Evolutionary conservation across 306 rosid genomes (phyloP), one percentile per base, ranked within the genome.

Genomic region (Rubus parviflorus): DNA sequence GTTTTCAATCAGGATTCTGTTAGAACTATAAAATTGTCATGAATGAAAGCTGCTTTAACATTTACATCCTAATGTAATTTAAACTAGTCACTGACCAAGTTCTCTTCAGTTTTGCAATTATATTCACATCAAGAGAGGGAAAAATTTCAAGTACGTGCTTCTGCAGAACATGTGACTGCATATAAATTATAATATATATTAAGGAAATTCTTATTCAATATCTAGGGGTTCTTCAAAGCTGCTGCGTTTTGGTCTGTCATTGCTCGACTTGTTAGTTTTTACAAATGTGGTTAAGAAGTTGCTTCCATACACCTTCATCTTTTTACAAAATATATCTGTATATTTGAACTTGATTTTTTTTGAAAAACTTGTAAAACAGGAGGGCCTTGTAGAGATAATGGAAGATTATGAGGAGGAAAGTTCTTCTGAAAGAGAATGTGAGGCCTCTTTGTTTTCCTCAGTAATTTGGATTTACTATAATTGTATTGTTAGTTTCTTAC

Each of bases 381-480:
- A 89, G 75, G 97, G 92, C 65, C 83, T 94, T 54, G 87, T 90
- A 75, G 96, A 92, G 84, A 94, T 94, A 76, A 75, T 78, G 73
- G 98, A 92, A 86, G 97, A 92, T 71, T 90, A 91, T 71, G 81
- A 68, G 84, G 97, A 90, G 84, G 85, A 84, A 67, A 84, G 49
- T 57, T 79, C 85, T 22, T 14, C 53, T 6, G 70, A 78, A 51
- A 77, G 60, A 23, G 87, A 83, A 68, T 76, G 85, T 75, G 78
- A 83, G 80, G 23, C 76, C 73, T 80, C 70, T 48, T 79, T 61
- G 73, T 14, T 48, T 61, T 30, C 52, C 47, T 62, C 71, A 62
- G 62, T 51, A 63, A 77, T 46, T 54, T 13, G 15, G 37, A 16
- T 14, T 76, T 53, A 15, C 23, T 53, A 7, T n/a, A 12, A 40